A percentile compares a stretch with the other conserved stretches of the same genome.
Evolutionary conservation across 1,284 basidiomycete genomes (phyloP).

Genomic region (Ceratobasidium sp.): DNA sequence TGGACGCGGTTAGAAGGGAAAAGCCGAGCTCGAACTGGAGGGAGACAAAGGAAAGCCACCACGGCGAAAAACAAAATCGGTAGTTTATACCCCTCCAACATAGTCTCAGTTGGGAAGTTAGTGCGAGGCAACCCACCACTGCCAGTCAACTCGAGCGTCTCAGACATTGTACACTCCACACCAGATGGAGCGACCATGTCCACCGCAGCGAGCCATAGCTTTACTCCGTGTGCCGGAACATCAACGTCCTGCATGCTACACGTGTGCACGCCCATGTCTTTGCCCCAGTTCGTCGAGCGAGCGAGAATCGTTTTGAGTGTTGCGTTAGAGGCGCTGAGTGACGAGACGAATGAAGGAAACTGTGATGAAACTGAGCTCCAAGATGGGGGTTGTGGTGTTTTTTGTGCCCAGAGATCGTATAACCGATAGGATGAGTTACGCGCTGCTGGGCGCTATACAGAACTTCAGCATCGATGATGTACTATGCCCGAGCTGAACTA

Average conservation of each 20-base stretch:
- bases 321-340: conserved; percentile 16
- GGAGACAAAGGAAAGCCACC: background rate
- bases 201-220: conserved; percentile 50
- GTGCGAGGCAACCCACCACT: background rate
- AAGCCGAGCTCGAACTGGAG: conserved; percentile 1
- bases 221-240: conserved; percentile 55
- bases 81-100: background rate
- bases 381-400: conserved; percentile 44
- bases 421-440: conserved; percentile 55
- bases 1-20: background rate
- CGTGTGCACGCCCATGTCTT: conserved; percentile 54
- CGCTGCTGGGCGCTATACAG: conserved; percentile 49
- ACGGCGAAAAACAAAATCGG: background rate
- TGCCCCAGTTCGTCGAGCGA: conserved; percentile 56
- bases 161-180: background rate
- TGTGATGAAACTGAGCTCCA: conserved; percentile 28
- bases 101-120: background rate
- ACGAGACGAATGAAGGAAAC: conserved; percentile 24
- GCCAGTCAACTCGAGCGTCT: background rate
- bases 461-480: no score
- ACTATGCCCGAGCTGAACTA: background rate
- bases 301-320: conserved; percentile 27
- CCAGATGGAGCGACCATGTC: background rate
- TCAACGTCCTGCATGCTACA: conserved; percentile 52
- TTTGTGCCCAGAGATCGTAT: conserved; percentile 60